Percentiles rank a stretch among this genome's conserved stretches.
phyloP scores from a whole-genome alignment of 2,329 filamentous ascomycete species.

The Diatrype stigma region DNA sequence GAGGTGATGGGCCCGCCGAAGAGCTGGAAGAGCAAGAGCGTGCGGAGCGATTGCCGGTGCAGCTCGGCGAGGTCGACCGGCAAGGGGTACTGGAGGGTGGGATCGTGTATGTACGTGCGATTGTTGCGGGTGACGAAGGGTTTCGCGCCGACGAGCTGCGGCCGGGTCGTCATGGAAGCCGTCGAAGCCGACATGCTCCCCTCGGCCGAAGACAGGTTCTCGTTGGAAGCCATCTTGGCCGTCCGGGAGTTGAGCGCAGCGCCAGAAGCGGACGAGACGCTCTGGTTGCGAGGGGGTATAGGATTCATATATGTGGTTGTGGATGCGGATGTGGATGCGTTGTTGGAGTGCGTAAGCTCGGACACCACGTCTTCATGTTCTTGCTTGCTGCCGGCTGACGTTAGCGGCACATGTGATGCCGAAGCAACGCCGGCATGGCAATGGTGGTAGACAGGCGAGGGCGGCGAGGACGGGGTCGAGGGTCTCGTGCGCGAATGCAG shows the following conservation, averaged over 20 bases:
- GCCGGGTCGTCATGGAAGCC: slow-evolving; percentile 20
- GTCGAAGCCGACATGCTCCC: slow-evolving; percentile 28
- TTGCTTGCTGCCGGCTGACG: slow-evolving; percentile 13
- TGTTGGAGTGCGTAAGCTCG: slow-evolving; percentile 11
- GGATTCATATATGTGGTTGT: slow-evolving; percentile 25
- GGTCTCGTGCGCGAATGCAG: slow-evolving; percentile 4
- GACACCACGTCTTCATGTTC: slow-evolving; percentile 19
- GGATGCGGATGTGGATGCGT: too few species aligned
- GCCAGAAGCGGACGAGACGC: slow-evolving; percentile 43
- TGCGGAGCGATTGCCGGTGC: slow-evolving; percentile 81
- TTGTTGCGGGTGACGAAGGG: slow-evolving; percentile 72
- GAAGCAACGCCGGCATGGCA: slow-evolving; percentile 3
- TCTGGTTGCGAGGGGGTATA: slow-evolving; percentile 37
- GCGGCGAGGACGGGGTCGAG: slow-evolving; percentile 5
- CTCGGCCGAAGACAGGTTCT: slow-evolving; percentile 38
- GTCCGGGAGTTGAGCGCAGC: slow-evolving; percentile 29
- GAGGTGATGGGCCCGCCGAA: slow-evolving; percentile 78
- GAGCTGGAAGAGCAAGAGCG: slow-evolving; percentile 74
- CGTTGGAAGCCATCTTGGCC: slow-evolving; percentile 46
- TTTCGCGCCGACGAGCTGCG: slow-evolving; percentile 25
- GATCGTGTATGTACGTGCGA: slow-evolving; percentile 76
- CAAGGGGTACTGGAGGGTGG: slow-evolving; percentile 71
- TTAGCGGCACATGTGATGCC: slow-evolving; percentile 10
- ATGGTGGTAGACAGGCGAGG: slow-evolving; percentile 9
- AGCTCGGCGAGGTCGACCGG: slow-evolving; percentile 84